A percentile compares a stretch with the other conserved stretches of the same genome.
These are phyloP conservation scores for Nemania diffusa DNA, from an alignment of 2,329 filamentous ascomycete genomes.

Conservation along the genomic window DNA sequence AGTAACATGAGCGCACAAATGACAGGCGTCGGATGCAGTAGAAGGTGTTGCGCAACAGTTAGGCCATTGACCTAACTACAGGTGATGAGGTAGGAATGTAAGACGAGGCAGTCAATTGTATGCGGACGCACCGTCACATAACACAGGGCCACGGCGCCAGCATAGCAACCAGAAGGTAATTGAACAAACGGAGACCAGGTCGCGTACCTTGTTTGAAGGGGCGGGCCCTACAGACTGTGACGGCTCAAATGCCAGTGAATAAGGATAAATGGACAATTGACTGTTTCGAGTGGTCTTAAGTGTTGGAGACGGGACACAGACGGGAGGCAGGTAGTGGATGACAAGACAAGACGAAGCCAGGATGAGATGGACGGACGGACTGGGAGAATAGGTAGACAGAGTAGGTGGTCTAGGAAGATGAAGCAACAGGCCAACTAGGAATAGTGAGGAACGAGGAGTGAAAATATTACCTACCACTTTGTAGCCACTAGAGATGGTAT, in stretches of 20 bases:
- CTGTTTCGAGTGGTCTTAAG: conserved; percentile 45
- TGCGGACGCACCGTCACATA: conserved; percentile 11
- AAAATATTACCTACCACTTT: neutral
- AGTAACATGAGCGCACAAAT: conserved; percentile 13
- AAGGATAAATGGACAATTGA: conserved; percentile 39
- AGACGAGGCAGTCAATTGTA: conserved; percentile 16
- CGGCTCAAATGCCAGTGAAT: conserved; percentile 33
- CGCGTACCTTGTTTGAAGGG: conserved; percentile 30
- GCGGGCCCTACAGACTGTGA: conserved; percentile 13
- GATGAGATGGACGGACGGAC: neutral
- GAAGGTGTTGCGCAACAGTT: conserved; percentile 9
- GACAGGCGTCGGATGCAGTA: neutral
- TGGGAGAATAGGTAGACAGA: neutral
- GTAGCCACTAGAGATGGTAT: conserved; percentile 11
- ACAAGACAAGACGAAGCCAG: conserved; percentile 15
- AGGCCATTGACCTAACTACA: conserved; percentile 15
- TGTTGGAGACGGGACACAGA: conserved; percentile 35
- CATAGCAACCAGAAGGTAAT: neutral
- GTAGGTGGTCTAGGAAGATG: neutral
- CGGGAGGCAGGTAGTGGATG: conserved; percentile 30
- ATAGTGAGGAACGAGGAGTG: conserved; percentile 3
- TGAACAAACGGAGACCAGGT: neutral
- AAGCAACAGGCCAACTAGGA: conserved; percentile 2
- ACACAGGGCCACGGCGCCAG: conserved; percentile 2
- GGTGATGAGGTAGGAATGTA: conserved; percentile 13